Conservation (phyloP, 306 rosid genomes). For the Dryas alaskensis region DNA sequence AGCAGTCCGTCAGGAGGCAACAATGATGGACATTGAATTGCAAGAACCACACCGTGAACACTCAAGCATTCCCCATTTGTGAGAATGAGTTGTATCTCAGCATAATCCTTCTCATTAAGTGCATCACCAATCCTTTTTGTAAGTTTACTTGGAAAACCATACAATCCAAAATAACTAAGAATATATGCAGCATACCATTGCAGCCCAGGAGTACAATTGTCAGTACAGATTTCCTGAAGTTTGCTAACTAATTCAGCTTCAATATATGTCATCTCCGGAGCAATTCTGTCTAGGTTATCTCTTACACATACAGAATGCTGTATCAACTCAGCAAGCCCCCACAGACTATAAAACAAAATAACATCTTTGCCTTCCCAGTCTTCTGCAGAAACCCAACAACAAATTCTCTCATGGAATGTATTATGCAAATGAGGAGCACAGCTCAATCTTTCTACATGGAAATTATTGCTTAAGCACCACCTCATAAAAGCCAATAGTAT, state of each 20-base stretch:
- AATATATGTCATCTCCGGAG: constrained; percentile 27
- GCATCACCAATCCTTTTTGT: constrained; percentile 61
- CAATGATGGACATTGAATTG: constrained; percentile 63
- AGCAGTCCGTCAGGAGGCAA: constrained; percentile 47
- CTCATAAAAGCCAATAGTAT: constrained; percentile 40
- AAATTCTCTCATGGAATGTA: constrained; percentile 43
- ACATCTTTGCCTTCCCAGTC: constrained; percentile 77
- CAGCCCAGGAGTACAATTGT: constrained; percentile 51
- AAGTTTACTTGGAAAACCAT: constrained; percentile 77
- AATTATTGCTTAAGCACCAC: constrained; percentile 53
- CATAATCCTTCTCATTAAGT: constrained; percentile 48
- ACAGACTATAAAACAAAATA: constrained; percentile 60
- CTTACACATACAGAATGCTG: constrained; percentile 33
- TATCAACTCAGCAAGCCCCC: constrained; percentile 67
- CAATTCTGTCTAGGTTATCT: constrained; percentile 29
- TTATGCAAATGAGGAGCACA: constrained; percentile 51
- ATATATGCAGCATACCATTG: constrained; percentile 69
- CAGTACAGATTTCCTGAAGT: constrained; percentile 49
- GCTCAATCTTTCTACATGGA: constrained; percentile 43
- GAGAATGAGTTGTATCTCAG: constrained; percentile 55
- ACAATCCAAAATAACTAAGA: constrained; percentile 62
- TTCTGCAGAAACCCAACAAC: constrained; percentile 53
- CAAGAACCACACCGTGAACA: constrained; percentile 76
- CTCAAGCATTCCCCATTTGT: constrained; percentile 45
- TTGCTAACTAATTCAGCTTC: constrained; percentile 46